Evolutionary conservation across 2,329 filamentous ascomycete genomes (phyloP), one percentile per base, ranked within the genome.

Genomic region (Beauveria rudraprayagi): DNA sequence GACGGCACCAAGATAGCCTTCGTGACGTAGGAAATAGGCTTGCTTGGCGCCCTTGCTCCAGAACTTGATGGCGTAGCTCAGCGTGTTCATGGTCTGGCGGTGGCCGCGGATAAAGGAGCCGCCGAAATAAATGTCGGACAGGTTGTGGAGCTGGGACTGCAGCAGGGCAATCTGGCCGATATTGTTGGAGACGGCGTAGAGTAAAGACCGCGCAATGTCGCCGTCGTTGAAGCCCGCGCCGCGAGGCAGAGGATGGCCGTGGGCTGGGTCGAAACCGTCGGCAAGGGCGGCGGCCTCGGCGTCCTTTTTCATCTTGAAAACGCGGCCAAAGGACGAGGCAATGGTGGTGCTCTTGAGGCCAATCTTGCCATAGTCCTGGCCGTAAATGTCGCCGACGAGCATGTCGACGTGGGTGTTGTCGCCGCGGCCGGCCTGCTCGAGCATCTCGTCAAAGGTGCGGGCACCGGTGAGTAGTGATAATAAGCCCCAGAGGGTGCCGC

Each of bases 361-460:
- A 62, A 99, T 97, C 76, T 97, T 97, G 72, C 86, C 88, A 70
- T 99, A 99, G 67, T 95, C 93, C 65, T 90, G 90, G 62, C 94
- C 94, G 74, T 99, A 99, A 56, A 99, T 99, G 73, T 99, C 94
- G 22, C 94, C 94, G 0, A 99, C 94, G 19, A 99, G 81, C 87
- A 99, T 92, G 71, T 99, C 94, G 10, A 99, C 94, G 30, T 89
- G 88, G 43, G 88, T 83, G 70, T 99, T 99, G 76, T 99, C 94
- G 28, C 94, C 94, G 40, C 85, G 82, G 65, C 94, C 94, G 1
- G 94, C 92, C 78, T 95, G 88, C 60, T 88, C 87, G 41, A 99
- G 81, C 94, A 99, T 99, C 68, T 96, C 92, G 73, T 97, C 94
- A 71, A 99, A 99, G n/a, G 87, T 92, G 60, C 89, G 84, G 24